phyloP scores from a whole-genome alignment of 148 eudicot species.

The Silene latifolia region DNA sequence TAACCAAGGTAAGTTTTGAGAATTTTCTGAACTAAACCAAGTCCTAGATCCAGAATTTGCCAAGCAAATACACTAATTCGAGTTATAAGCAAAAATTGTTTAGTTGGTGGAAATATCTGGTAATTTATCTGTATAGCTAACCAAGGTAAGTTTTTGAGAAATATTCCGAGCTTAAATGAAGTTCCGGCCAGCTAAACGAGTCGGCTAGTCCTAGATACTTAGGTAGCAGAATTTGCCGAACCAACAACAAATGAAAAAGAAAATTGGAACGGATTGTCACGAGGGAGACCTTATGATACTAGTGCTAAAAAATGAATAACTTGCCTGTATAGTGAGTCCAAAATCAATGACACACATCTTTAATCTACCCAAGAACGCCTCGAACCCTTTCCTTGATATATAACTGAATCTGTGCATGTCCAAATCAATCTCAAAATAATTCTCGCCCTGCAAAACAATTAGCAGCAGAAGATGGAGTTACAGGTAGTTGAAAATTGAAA shows the following conservation, averaged over 20 bases:
- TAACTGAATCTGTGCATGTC: conserved; percentile 96
- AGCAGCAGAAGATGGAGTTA: conserved; percentile 5
- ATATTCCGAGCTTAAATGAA: not conserved
- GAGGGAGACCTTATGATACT: not conserved
- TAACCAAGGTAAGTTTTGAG: not conserved
- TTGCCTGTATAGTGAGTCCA: conserved; percentile 94
- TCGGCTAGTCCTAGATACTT: no score
- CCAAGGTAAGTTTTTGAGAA: not conserved
- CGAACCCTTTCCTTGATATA: conserved; percentile 92
- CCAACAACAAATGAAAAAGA: no score
- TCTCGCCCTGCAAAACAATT: conserved; percentile 62
- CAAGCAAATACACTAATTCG: not conserved
- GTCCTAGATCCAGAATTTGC: not conserved
- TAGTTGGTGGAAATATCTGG: not conserved
- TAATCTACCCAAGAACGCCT: conserved; percentile 66
- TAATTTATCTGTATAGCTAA: no score
- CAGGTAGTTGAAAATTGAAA: no score
- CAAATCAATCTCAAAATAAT: conserved; percentile 90
- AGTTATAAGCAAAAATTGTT: not conserved
- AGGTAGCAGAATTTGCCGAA: no score
- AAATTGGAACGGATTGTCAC: not conserved
- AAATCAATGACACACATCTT: conserved; percentile 74
- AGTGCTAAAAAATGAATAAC: conserved; percentile 15
- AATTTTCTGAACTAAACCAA: no score
- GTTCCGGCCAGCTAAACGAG: not conserved